phyloP scores from a whole-genome alignment of 495 filamentous ascomycete species.

The Podospora australis region DNA sequence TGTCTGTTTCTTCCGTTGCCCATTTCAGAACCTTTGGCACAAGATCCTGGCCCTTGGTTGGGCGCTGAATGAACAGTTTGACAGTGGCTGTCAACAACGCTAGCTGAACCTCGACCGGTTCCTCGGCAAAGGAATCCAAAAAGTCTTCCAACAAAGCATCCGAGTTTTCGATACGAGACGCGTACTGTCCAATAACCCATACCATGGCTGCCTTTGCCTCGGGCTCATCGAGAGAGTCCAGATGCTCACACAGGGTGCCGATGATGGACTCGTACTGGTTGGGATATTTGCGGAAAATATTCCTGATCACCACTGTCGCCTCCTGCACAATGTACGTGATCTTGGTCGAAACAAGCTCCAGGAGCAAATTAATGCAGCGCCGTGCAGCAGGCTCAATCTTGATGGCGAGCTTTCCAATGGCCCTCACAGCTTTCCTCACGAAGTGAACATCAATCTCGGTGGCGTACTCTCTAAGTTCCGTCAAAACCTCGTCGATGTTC shows the following conservation, averaged over 20 bases:
- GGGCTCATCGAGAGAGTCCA: constrained; percentile 96
- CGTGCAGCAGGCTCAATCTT: constrained; percentile 94
- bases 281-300: constrained; percentile 98
- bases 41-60: constrained; percentile 87
- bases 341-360: constrained; percentile 95
- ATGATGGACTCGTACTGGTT: constrained; percentile 99
- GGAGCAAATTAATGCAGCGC: constrained; percentile 83
- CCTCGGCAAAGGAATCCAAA: constrained; percentile 84
- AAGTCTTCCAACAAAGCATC: constrained; percentile 94
- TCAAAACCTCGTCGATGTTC: constrained; percentile 92
- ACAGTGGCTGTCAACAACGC: constrained; percentile 93
- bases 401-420: constrained; percentile 96
- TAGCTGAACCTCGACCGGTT: constrained; percentile 90
- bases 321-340: constrained; percentile 99
- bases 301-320: constrained; percentile 97
- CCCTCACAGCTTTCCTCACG: constrained; percentile 93
- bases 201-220: constrained; percentile 99
- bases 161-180: constrained; percentile 91
- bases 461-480: constrained; percentile 93
- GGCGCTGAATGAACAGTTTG: constrained; percentile 95
- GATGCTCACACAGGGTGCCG: constrained; percentile 85
- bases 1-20: constrained; percentile 98
- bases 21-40: constrained; percentile 96
- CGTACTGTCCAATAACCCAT: constrained; percentile 99
- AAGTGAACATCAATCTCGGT: constrained; percentile 99